Conservation (phyloP, 2,329 filamentous ascomycete species). For the Cytospora leucostoma region DNA sequence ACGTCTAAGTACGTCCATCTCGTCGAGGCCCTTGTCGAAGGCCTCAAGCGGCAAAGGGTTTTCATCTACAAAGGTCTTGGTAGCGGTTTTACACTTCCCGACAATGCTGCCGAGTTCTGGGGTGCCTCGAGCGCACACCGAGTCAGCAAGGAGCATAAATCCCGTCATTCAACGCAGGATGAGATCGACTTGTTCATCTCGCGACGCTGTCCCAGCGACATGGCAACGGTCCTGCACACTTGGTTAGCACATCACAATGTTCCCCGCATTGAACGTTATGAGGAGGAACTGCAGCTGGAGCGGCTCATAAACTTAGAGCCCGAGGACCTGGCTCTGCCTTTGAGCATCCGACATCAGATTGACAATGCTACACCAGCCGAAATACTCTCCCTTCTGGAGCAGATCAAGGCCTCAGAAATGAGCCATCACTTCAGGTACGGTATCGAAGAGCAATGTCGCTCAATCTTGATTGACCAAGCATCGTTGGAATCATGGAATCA, state of each 20-base stretch:
- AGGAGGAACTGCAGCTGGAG: conserved; percentile 37
- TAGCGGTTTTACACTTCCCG: conserved; percentile 39
- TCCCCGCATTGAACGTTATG: conserved; percentile 37
- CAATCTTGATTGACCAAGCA: conserved; percentile 34
- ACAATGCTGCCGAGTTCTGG: conserved; percentile 39
- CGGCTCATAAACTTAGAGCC: conserved; percentile 18
- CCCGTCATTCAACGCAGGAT: conserved; percentile 24
- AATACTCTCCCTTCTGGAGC: conserved; percentile 36
- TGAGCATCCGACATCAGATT: conserved; percentile 34
- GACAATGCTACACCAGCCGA: conserved; percentile 37
- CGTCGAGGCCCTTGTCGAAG: conserved; percentile 34
- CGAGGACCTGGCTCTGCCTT: conserved; percentile 28
- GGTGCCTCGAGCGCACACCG: conserved; percentile 34
- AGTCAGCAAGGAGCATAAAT: conserved; percentile 5
- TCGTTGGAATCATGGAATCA: conserved; percentile 34
- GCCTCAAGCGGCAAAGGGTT: conserved; percentile 33
- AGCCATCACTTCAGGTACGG: conserved; percentile 32
- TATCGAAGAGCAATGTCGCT: conserved; percentile 34
- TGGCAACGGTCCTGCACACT: conserved; percentile 39
- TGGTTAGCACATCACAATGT: conserved; percentile 42
- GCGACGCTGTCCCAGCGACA: conserved; percentile 36
- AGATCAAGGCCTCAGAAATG: conserved; percentile 34
- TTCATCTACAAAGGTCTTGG: conserved; percentile 39
- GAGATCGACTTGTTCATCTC: conserved; percentile 41
- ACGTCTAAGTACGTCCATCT: conserved; percentile 29